These are phyloP conservation scores for Citrus australasica DNA, from an alignment of 345 rosid genomes.

Conservation along the genomic window DNA sequence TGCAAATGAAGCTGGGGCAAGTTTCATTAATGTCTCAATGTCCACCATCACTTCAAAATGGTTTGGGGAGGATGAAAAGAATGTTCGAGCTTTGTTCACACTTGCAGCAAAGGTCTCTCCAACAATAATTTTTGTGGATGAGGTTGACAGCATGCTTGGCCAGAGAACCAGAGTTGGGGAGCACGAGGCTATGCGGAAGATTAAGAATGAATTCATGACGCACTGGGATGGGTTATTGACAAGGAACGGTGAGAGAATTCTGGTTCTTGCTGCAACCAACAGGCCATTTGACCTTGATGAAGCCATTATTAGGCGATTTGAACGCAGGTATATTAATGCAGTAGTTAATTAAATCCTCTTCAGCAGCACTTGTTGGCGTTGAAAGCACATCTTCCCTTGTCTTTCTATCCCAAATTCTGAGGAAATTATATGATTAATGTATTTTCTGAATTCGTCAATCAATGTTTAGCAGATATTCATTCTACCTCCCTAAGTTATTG, in stretches of 20 bases:
- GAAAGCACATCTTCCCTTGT: neutral
- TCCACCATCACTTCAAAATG: slow-evolving; percentile 98
- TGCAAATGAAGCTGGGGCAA: slow-evolving; percentile 99
- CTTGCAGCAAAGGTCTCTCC: slow-evolving; percentile 98
- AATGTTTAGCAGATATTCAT: neutral
- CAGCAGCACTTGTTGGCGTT: neutral
- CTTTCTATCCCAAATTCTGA: neutral
- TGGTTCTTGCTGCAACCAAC: slow-evolving; percentile 98
- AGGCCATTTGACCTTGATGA: slow-evolving; percentile 99
- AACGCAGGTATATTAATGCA: slow-evolving; percentile 54
- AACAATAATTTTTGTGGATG: slow-evolving; percentile 92
- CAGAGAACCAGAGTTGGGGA: slow-evolving; percentile 94
- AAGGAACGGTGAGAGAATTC: slow-evolving; percentile 76
- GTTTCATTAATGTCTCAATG: slow-evolving; percentile 98
- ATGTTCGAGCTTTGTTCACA: slow-evolving; percentile 82
- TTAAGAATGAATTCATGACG: slow-evolving; percentile 95
- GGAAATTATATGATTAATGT: neutral
- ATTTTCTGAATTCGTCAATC: neutral
- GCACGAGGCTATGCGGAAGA: slow-evolving; percentile 98
- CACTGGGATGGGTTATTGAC: slow-evolving; percentile 99
- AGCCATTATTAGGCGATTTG: slow-evolving; percentile 98
- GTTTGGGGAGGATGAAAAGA: slow-evolving; percentile 99
- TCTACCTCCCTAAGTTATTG: neutral
- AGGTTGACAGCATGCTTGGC: slow-evolving; percentile 99
- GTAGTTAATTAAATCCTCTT: neutral